These are phyloP conservation scores for Trichoderma gracile DNA, from an alignment of 2,329 filamentous ascomycete species.

Conservation along the genomic window DNA sequence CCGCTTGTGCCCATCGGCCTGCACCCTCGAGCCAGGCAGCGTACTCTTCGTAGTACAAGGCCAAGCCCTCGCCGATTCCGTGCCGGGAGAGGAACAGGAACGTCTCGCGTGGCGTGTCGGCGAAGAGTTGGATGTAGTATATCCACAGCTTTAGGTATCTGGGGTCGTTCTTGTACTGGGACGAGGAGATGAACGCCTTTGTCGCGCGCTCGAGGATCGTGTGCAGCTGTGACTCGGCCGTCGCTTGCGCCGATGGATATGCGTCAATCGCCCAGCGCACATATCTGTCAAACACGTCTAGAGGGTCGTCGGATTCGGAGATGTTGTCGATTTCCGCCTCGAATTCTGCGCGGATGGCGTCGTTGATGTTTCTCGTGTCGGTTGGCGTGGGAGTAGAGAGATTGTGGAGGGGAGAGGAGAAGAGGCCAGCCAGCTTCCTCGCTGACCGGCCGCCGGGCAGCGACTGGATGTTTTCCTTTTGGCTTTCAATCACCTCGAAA, in stretches of 20 bases:
- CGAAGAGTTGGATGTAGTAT: slow-evolving; percentile 89
- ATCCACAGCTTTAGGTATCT: slow-evolving; percentile 93
- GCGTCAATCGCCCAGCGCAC: slow-evolving; percentile 95
- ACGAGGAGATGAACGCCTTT: slow-evolving; percentile 78
- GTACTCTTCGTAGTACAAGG: slow-evolving; percentile 96
- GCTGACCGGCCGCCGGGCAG: slow-evolving; percentile 86
- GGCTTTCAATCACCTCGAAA: slow-evolving; percentile 92
- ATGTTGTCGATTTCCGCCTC: slow-evolving; percentile 79
- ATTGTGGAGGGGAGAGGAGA: slow-evolving; percentile 64
- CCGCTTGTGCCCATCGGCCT: slow-evolving; percentile 83
- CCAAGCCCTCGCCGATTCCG: slow-evolving; percentile 79
- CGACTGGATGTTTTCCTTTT: slow-evolving; percentile 98
- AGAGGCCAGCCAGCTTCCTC: slow-evolving; percentile 79
- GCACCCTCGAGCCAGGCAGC: slow-evolving; percentile 87
- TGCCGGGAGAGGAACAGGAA: slow-evolving; percentile 91
- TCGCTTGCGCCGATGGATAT: slow-evolving; percentile 91
- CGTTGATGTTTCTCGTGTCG: slow-evolving; percentile 74
- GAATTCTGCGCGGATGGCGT: slow-evolving; percentile 77
- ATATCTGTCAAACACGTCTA: slow-evolving; percentile 95
- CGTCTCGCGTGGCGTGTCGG: slow-evolving; percentile 87
- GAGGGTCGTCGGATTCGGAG: slow-evolving; percentile 86
- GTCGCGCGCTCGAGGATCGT: slow-evolving; percentile 90
- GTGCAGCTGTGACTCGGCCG: slow-evolving; percentile 84
- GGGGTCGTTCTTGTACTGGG: slow-evolving; percentile 93
- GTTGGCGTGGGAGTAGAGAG: slow-evolving; percentile 65